Evolutionary conservation across 1,139 yeast genomes (phyloP), one percentile per base, ranked within the genome.

Genomic region (Lodderomyces oxycetoniae): DNA sequence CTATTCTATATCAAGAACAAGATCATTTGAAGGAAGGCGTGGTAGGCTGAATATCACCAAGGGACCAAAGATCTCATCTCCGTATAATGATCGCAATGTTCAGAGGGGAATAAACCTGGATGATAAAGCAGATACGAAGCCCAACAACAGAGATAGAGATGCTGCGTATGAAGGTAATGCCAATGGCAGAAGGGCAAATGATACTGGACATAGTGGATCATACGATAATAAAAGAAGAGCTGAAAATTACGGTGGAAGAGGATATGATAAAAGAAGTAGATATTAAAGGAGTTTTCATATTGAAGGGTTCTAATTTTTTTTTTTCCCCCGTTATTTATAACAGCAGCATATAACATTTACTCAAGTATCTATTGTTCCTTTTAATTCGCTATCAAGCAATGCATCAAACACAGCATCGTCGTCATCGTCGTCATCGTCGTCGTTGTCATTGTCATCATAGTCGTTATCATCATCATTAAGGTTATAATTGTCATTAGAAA

Each of bases 241-340:
- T 10, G 44, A 46, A 32, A 26, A 57, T 20, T 41, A 38, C 25
- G 44, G 49, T 28, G 53, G 55, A 20, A 44, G 67, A 33, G 54
- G 53, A 4, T 54, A 57, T 39, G 66, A 60, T 24, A 64, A 64
- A 43, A 61, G 57, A 41, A 53, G 50, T 31, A 59, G 59, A 37
- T 55, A 61, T 40, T 55, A 42, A 38, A 17, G 4, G 23, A 53
- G 37, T 45, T 44, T 11, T 6, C 6, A 6, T 27, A 9, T 14
- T 13, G 15, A 24, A 4, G 25, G 12, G 26, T 24, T 8, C n/a
- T n/a, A n/a, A n/a, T n/a, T n/a, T n/a, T n/a, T n/a, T n/a, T n/a
- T n/a, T n/a, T n/a, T n/a, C n/a, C n/a, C n/a, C n/a, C n/a, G n/a
- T n/a, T 24, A 24, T n/a, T 4, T 24, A 24, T 8, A 12, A 24